phyloP scores from a whole-genome alignment of 805 yeast genomes.

The Wickerhamomyces kurtzmanii region DNA sequence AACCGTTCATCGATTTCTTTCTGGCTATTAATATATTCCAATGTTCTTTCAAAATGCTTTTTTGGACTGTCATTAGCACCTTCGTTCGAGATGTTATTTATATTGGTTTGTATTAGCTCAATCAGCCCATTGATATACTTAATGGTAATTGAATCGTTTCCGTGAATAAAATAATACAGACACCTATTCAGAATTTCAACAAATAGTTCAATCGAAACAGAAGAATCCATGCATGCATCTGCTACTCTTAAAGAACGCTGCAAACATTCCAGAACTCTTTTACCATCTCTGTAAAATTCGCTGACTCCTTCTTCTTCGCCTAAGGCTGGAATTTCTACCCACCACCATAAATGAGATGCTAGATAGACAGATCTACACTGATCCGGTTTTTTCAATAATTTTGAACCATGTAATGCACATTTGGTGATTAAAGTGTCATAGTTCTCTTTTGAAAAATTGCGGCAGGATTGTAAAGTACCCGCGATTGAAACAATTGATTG shows the following conservation, averaged over 20 bases:
- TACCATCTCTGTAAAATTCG: slow-evolving; percentile 37
- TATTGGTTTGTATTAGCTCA: slow-evolving; percentile 64
- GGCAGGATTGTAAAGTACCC: slow-evolving; percentile 39
- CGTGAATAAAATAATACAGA: slow-evolving; percentile 76
- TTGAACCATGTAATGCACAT: slow-evolving; percentile 80
- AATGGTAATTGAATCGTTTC: slow-evolving; percentile 56
- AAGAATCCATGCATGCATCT: slow-evolving; percentile 83
- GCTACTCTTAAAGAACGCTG: slow-evolving; percentile 86
- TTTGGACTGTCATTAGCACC: slow-evolving; percentile 14
- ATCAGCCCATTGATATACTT: slow-evolving; percentile 80
- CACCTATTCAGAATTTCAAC: slow-evolving; percentile 86
- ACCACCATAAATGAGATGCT: slow-evolving; percentile 94
- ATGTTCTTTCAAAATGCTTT: slow-evolving; percentile 60
- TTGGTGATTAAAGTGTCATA: slow-evolving; percentile 79
- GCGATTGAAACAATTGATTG: slow-evolving; percentile 41
- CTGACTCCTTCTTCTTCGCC: slow-evolving; percentile 36
- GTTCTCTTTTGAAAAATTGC: slow-evolving; percentile 49
- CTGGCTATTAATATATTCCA: slow-evolving; percentile 61
- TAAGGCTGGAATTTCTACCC: slow-evolving; percentile 47
- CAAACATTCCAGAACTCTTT: slow-evolving; percentile 82
- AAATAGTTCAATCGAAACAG: slow-evolving; percentile 69
- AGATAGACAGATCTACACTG: slow-evolving; percentile 86
- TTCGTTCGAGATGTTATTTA: slow-evolving; percentile 19
- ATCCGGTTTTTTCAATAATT: slow-evolving; percentile 82
- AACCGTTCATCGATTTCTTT: slow-evolving; percentile 63